Evolutionary conservation across 805 yeast species (phyloP), one percentile per base, ranked within the genome.

Genomic region (Scheffersomyces stipitis): DNA sequence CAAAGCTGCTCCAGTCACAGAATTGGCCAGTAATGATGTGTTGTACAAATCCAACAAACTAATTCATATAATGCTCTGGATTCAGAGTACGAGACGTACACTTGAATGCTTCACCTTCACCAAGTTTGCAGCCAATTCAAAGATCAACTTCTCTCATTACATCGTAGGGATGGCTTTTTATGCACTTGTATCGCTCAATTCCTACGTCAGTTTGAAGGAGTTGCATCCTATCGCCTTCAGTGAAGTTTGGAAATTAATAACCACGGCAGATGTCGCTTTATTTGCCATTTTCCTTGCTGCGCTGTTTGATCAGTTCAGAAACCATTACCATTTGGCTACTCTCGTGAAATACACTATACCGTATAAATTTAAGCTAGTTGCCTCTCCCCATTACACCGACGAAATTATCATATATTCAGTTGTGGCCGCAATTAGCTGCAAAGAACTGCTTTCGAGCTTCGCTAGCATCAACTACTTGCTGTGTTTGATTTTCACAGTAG

Each of bases 351-450:
- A 83, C 54, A 66, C 77, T 1, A 48, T 71, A 17, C 93, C 95
- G 2, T n/a, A n/a, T n/a, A 54, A 49, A 2, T 54, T 60, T 24
- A 56, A 56, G 29, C 55, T 54, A n/a, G 65, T 75, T 2, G 64
- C 78, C 13, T 76, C 83, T 46, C 83, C 91, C 0, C 95, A 85
- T 56, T 85, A 84, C 48, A 61, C 80, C 14, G 83, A 82, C 54
- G 95, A 85, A 51, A 62, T 81, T 5, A 18, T 73, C 24, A 70
- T 85, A 2, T 85, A 85, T 47, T 31, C 63, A 0, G 51, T 73
- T 1, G 46, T 67, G n/a, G 45, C 54, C 4, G 32, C 51, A 10
- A 40, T 60, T 12, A 48, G 49, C 22, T 29, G 44, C 16, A 33
- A 33, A 23, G 35, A 42, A 27, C 37, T 42, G 31, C 15, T 49